phyloP scores from a whole-genome alignment of 768 basidiomycete genomes.

The Boletus subcaerulescens region DNA sequence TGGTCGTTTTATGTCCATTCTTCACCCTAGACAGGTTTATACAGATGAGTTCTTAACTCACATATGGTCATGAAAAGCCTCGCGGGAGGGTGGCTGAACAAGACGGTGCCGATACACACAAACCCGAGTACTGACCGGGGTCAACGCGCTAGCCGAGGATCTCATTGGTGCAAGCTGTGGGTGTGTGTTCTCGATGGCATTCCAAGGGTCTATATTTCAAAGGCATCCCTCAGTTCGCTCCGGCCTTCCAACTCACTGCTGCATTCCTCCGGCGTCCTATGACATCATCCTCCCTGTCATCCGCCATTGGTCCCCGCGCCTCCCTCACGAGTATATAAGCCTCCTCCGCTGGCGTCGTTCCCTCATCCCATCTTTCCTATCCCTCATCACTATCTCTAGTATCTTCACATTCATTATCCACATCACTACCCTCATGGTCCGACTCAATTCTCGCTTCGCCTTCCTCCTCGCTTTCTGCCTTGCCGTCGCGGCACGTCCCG shows the following conservation, averaged over 20 bases:
- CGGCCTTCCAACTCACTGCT: neutral
- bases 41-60: too few species aligned
- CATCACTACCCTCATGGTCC: slow-evolving; percentile 31
- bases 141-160: too few species aligned
- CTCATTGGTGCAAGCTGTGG: too few species aligned
- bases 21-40: too few species aligned
- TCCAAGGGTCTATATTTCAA: neutral
- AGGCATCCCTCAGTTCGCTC: neutral
- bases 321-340: slow-evolving; percentile 23
- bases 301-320: slow-evolving; percentile 9
- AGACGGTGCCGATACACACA: too few species aligned
- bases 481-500: slow-evolving; percentile 14
- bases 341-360: neutral
- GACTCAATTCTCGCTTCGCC: slow-evolving; percentile 27
- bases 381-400: slow-evolving; percentile 13
- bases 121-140: too few species aligned
- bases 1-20: too few species aligned
- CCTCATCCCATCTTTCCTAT: slow-evolving; percentile 3
- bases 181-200: neutral
- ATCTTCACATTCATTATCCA: slow-evolving; percentile 24
- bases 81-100: too few species aligned
- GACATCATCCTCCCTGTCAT: slow-evolving; percentile 15
- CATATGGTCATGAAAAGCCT: too few species aligned
- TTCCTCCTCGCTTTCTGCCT: slow-evolving; percentile 30
- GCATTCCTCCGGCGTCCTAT: slow-evolving; percentile 11